Evolutionary conservation across 768 basidiomycete genomes (phyloP).

Genomic region (Pilatotrama ljubarskyi): DNA sequence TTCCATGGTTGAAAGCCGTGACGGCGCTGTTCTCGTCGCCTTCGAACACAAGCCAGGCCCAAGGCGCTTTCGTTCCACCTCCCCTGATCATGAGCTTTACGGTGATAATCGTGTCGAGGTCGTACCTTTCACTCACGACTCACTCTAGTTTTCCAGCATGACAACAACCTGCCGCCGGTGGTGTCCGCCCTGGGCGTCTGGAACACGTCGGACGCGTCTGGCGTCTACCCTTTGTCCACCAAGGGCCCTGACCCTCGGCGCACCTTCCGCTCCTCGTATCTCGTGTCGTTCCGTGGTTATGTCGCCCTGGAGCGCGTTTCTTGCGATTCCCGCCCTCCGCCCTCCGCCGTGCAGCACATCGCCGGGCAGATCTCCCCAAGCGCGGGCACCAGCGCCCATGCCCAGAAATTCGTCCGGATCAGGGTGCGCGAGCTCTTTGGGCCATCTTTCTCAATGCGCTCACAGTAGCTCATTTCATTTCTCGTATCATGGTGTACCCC

Average conservation of each 20-base stretch:
- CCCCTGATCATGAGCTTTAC: slow-evolving; percentile 46
- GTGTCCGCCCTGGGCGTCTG: slow-evolving; percentile 44
- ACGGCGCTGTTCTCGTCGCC: slow-evolving; percentile 38
- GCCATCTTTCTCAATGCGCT: not conserved
- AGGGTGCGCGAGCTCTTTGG: slow-evolving; percentile 28
- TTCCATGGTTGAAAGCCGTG: slow-evolving; percentile 42
- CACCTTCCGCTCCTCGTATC: slow-evolving; percentile 40
- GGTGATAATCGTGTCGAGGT: slow-evolving; percentile 25
- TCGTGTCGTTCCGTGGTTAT: slow-evolving; percentile 44
- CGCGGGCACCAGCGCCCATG: slow-evolving; percentile 13
- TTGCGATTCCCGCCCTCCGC: slow-evolving; percentile 30
- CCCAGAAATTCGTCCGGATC: slow-evolving; percentile 38
- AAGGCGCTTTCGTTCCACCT: slow-evolving; percentile 38
- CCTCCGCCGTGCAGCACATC: slow-evolving; percentile 18
- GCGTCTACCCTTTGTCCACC: slow-evolving; percentile 40
- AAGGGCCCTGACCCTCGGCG: slow-evolving; percentile 33
- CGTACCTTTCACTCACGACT: not conserved
- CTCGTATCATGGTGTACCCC: not conserved
- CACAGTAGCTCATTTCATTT: not conserved
- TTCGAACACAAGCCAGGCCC: slow-evolving; percentile 27
- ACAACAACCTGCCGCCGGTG: slow-evolving; percentile 45
- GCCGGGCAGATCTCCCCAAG: slow-evolving; percentile 14
- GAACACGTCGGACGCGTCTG: slow-evolving; percentile 36
- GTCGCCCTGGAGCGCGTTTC: slow-evolving; percentile 43
- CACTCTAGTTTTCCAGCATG: slow-evolving; percentile 34